Evolutionary conservation across 2,329 filamentous ascomycete genomes (phyloP), one percentile per base, ranked within the genome.

Genomic region (Monosporascus sp.): DNA sequence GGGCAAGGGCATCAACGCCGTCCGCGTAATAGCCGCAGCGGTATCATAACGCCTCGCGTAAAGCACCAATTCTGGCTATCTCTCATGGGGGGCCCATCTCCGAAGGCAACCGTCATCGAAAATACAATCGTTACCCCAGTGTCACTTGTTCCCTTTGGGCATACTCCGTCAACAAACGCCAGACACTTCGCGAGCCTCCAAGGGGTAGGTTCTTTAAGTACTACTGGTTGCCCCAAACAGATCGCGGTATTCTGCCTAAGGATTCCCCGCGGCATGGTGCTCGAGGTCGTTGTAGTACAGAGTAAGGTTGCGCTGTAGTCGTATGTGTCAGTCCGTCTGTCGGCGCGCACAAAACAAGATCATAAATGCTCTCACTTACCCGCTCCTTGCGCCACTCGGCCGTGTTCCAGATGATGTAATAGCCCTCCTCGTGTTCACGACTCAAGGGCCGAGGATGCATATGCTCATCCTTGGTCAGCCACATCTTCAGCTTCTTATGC

Each of bases 401-500:
- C 8, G 81, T 79, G 60, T 86, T 83, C 79, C 84, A 87, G 53
- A 87, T 78, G 55, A 86, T 79, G 65, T 87, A 87, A 68, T 81
- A 86, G 1, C 84, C 84, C 55, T 83, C 79, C 68, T 87, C 84
- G 49, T 83, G 80, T 50, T 73, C 79, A 14, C 77, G 76, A 51
- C 80, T 81, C 45, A 87, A 67, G 17, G 79, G 74, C 54, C 84
- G 81, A 31, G 84, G 84, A 45, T 80, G 77, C 81, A 86, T 83
- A 59, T 82, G 73, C 53, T 86, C 83, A 61, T 87, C 84, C 67
- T 87, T 87, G 5, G 84, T 87, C 49, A 87, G 70, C 84, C 84
- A 87, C 24, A 86, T 69, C 59, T 83, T 81, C 24, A 84, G 70
- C 66, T 84, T 84, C 72, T 86, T 86, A 66, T 87, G 84, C 80